Conservation (phyloP, 805 yeast genomes). For the Saturnispora dispora region DNA sequence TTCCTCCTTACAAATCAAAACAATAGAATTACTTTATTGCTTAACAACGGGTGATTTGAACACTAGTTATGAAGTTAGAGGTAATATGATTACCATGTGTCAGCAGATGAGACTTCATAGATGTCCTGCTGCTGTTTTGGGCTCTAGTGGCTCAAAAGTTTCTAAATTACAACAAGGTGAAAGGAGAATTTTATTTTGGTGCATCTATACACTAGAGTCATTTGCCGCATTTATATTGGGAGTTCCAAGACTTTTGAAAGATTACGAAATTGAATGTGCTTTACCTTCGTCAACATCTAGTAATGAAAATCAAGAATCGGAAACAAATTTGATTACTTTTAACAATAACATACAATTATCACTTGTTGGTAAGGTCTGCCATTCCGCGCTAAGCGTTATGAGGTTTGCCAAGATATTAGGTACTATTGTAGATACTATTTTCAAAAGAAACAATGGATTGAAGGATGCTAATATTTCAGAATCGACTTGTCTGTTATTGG, state of each 20-base stretch:
- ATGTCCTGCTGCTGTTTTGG: slow-evolving; percentile 75
- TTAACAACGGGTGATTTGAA: slow-evolving; percentile 64
- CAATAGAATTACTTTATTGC: slow-evolving; percentile 63
- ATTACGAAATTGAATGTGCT: slow-evolving; percentile 79
- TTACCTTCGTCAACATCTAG: slow-evolving; percentile 46
- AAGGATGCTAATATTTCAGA: slow-evolving; percentile 24
- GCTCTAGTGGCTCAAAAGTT: slow-evolving; percentile 55
- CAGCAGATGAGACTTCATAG: slow-evolving; percentile 79
- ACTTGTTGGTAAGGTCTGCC: slow-evolving; percentile 62
- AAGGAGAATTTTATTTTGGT: slow-evolving; percentile 78
- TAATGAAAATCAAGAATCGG: slow-evolving; percentile 32
- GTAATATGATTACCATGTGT: slow-evolving; percentile 70
- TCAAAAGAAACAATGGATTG: slow-evolving; percentile 41
- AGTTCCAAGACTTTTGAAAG: slow-evolving; percentile 71
- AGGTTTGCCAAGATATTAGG: slow-evolving; percentile 68
- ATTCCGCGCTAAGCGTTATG: slow-evolving; percentile 54
- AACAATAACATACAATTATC: slow-evolving; percentile 46
- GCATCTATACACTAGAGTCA: slow-evolving; percentile 65
- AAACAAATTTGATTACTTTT: slow-evolving; percentile 49
- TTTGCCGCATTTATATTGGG: slow-evolving; percentile 72
- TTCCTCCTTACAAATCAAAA: slow-evolving; percentile 58
- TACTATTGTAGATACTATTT: slow-evolving; percentile 59
- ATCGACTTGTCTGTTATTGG: slow-evolving; percentile 31
- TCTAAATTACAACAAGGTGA: slow-evolving; percentile 70
- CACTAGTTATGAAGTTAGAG: slow-evolving; percentile 67